These are phyloP conservation scores for Rhypophila decipiens DNA, from an alignment of 495 filamentous ascomycete species.

Conservation along the genomic window DNA sequence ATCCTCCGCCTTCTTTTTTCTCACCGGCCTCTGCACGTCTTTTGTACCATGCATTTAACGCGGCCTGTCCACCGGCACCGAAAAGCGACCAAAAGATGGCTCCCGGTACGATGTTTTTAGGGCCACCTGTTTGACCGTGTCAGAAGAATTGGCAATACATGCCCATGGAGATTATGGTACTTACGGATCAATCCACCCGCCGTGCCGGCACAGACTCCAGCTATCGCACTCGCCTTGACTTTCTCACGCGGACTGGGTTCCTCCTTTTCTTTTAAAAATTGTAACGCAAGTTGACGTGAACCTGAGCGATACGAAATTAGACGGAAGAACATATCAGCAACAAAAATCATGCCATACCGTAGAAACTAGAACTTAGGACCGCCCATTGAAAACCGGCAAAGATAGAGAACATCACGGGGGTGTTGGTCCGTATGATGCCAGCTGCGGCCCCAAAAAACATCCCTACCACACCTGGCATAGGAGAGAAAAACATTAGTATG, in stretches of 20 bases:
- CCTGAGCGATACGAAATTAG: too few species aligned
- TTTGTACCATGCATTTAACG: conserved; percentile 9
- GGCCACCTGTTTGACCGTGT: conserved; percentile 30
- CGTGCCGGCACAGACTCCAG: conserved; percentile 64
- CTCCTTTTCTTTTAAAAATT: conserved; percentile 36
- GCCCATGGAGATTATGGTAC: too few species aligned
- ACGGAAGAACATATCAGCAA: conserved; percentile 12
- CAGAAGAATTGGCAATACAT: too few species aligned
- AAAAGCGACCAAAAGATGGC: conserved; percentile 28
- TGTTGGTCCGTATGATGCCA: conserved; percentile 59
- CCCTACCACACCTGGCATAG: conserved; percentile 64
- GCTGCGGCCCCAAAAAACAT: conserved; percentile 60
- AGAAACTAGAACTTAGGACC: conserved; percentile 67
- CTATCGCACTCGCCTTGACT: conserved; percentile 57
- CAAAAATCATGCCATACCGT: conserved; percentile 45
- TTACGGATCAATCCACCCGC: conserved; percentile 60
- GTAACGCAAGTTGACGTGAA: conserved; percentile 27
- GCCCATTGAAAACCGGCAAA: conserved; percentile 75
- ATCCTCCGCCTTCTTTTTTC: conserved; percentile 7
- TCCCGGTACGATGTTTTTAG: conserved; percentile 37
- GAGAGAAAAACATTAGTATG: conserved; percentile 1
- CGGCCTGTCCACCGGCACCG: conserved; percentile 30
- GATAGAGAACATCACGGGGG: conserved; percentile 62
- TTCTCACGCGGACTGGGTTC: conserved; percentile 47
- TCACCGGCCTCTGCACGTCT: background rate